Conservation (phyloP, 768 basidiomycete species). For the Myochromella boudieri region DNA sequence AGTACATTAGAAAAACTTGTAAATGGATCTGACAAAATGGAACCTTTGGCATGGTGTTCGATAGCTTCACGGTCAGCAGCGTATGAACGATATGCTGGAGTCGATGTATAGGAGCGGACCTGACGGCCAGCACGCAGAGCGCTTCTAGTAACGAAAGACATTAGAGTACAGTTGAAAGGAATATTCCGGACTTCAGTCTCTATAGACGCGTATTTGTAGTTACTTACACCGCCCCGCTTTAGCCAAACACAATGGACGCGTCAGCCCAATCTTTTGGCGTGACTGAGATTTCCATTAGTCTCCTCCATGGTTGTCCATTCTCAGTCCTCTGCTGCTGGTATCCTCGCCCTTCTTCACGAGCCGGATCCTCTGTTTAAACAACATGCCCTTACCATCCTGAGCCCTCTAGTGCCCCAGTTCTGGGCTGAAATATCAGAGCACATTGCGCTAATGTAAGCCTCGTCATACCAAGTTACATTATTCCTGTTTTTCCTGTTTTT, state of each 20-base stretch:
- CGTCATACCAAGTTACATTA: conserved; percentile 9
- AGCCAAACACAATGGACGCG: conserved; percentile 37
- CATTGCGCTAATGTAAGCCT: conserved; percentile 80
- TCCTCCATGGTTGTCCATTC: conserved; percentile 63
- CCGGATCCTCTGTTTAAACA: conserved; percentile 85
- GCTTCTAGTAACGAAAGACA: conserved; percentile 52
- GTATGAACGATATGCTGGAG: conserved; percentile 41
- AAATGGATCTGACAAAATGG: conserved; percentile 2
- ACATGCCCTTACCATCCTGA: conserved; percentile 85
- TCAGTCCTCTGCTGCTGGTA: conserved; percentile 85
- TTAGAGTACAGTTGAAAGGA: conserved; percentile 29
- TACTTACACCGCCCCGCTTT: conserved; percentile 26
- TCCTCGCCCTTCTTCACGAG: conserved; percentile 89
- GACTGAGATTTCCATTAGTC: conserved; percentile 20
- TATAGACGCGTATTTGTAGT: conserved; percentile 26
- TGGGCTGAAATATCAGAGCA: conserved; percentile 99
- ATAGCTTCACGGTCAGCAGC: conserved; percentile 54
- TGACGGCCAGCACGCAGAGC: conserved; percentile 46
- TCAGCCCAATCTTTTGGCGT: conserved; percentile 35
- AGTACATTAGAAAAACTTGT: conserved; percentile 16
- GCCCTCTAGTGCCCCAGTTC: conserved; percentile 85
- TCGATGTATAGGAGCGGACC: conserved; percentile 38
- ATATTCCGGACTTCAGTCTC: conserved; percentile 32
- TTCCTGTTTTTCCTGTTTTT: conserved; percentile 11
- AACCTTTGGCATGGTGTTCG: conserved; percentile 67